Evolutionary conservation across 176 grass and related monocot genomes (phyloP).

Genomic region (Bonia amplexicaulis): DNA sequence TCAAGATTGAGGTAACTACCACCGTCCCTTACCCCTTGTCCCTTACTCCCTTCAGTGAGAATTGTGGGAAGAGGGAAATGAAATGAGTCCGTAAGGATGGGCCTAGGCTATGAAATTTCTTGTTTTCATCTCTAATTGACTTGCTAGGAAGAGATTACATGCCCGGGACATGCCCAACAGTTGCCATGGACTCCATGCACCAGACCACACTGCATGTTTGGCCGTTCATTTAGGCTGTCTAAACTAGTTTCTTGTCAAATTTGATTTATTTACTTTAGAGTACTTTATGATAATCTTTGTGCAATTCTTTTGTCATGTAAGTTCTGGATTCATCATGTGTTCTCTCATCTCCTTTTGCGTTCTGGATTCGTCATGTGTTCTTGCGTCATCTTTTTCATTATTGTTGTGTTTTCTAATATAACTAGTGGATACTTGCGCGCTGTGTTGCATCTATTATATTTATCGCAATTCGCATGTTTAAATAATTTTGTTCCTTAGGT

Average conservation of each 20-base stretch:
- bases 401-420: background rate
- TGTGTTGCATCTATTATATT: background rate
- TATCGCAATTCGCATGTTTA: too few relatives aligned
- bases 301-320: background rate
- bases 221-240: background rate
- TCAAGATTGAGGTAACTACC: constrained; percentile 21
- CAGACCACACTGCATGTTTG: background rate
- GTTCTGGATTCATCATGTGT: background rate
- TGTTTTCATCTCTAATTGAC: background rate
- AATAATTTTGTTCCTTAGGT: background rate
- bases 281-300: background rate
- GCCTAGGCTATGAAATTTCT: background rate
- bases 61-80: background rate
- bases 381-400: background rate
- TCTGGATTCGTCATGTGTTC: background rate
- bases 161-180: background rate
- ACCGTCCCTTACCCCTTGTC: background rate
- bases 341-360: background rate
- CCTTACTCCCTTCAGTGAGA: background rate
- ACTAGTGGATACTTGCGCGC: background rate
- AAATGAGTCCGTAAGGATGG: background rate
- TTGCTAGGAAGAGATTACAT: background rate
- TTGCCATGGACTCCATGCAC: background rate
- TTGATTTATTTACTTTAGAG: background rate
- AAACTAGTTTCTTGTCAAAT: background rate